Conservation (phyloP, 805 yeast species). For the Yamadazyma endophytica region DNA sequence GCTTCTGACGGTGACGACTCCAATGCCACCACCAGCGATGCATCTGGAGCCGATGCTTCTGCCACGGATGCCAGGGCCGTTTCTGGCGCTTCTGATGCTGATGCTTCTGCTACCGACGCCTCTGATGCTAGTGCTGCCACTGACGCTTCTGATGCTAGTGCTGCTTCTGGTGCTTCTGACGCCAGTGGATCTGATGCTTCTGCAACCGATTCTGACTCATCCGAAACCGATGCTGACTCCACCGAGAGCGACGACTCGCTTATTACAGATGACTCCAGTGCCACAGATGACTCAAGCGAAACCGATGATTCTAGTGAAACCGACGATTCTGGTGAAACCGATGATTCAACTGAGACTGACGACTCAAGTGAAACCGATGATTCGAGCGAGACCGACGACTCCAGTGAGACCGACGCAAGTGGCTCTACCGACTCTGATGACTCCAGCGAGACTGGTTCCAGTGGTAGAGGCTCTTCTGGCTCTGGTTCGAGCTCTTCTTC, state of each 20-base stretch:
- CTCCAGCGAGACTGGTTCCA: constrained; percentile 1
- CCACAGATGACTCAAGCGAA: constrained; percentile 6
- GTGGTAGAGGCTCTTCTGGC: not conserved
- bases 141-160: constrained; percentile 6
- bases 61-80: constrained; percentile 1
- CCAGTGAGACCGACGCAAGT: constrained; percentile 21
- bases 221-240: not conserved
- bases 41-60: constrained; percentile 1
- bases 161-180: constrained; percentile 21
- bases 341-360: constrained; percentile 15
- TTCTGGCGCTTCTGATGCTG: constrained; percentile 1
- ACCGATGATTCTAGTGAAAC: constrained; percentile 21
- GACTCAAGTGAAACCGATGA: constrained; percentile 18
- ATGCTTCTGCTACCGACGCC: not conserved
- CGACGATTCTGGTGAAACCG: constrained; percentile 21
- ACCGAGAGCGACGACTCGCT: constrained; percentile 1
- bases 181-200: constrained; percentile 18
- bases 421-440: constrained; percentile 14
- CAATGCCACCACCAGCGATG: not conserved
- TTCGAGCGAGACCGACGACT: constrained; percentile 11
- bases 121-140: constrained; percentile 2
- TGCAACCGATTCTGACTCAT: constrained; percentile 11
- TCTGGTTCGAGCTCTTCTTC: constrained; percentile 1
- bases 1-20: not conserved
- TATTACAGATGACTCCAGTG: not conserved